Percentiles rank a stretch among this genome's conserved stretches.
Evolutionary conservation across 176 grass and related monocot species (phyloP).

Genomic region (Typha latifolia): DNA sequence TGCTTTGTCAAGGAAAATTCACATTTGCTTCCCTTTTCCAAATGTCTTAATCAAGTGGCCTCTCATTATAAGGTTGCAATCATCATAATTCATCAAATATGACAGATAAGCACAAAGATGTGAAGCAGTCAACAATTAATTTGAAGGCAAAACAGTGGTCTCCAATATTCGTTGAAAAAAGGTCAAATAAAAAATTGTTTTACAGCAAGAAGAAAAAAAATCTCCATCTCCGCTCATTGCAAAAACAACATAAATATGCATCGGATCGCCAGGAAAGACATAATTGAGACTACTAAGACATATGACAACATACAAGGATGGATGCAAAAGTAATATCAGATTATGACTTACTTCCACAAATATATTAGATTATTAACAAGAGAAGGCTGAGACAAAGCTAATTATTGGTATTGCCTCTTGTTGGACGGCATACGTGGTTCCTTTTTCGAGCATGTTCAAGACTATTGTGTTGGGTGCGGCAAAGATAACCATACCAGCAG

Average conservation of each 20-base stretch:
- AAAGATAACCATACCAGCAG: constrained; percentile 86
- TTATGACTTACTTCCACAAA: neutral
- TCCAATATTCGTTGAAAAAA: no score
- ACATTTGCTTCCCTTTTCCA: no score
- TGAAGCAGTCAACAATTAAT: no score
- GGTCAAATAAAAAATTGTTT: no score
- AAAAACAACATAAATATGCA: neutral
- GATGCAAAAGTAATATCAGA: neutral
- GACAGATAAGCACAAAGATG: no score
- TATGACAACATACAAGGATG: neutral
- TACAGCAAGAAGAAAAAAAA: neutral
- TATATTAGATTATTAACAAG: no score
- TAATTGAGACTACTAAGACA: neutral
- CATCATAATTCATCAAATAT: no score
- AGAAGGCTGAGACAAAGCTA: no score
- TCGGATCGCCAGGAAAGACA: neutral
- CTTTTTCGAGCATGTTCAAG: constrained; percentile 67
- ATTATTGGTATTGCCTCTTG: constrained; percentile 32
- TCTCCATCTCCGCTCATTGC: neutral
- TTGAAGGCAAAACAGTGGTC: no score
- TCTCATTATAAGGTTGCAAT: no score
- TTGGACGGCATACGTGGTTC: constrained; percentile 86
- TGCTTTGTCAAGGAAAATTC: no score
- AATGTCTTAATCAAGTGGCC: no score
- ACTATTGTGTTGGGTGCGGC: constrained; percentile 74